Evolutionary conservation across 768 basidiomycete genomes (phyloP).

Genomic region (Tulasnella sp.): DNA sequence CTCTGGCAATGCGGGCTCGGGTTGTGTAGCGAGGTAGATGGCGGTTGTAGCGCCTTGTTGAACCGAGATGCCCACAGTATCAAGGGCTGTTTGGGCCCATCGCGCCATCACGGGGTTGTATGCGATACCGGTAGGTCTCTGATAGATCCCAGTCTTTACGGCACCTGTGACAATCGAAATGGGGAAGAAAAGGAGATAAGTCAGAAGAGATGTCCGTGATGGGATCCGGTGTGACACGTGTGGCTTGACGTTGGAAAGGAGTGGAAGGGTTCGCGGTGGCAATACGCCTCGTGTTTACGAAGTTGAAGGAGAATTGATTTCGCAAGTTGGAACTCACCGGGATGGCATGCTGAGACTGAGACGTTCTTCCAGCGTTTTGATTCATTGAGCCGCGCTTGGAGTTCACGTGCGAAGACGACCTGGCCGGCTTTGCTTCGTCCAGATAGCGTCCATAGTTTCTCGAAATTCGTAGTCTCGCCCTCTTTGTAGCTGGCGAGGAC

Average conservation of each 20-base stretch:
- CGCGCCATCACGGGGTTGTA: slow-evolving; percentile 7
- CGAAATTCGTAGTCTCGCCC: not conserved
- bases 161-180: slow-evolving; percentile 1
- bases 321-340: not conserved
- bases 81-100: not conserved
- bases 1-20: not conserved
- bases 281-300: not conserved
- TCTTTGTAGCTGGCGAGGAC: not conserved
- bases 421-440: slow-evolving; percentile 8
- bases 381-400: not conserved
- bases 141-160: slow-evolving; percentile 1
- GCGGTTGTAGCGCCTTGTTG: slow-evolving; percentile 12
- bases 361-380: not conserved
- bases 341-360: slow-evolving; percentile 5
- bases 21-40: slow-evolving; percentile 1
- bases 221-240: not conserved
- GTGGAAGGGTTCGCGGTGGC: no score
- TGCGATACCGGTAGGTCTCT: not conserved
- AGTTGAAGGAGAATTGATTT: not conserved
- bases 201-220: no score
- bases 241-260: not conserved
- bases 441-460: slow-evolving; percentile 6
- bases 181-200: not conserved
- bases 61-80: slow-evolving; percentile 4
- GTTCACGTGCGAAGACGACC: slow-evolving; percentile 4